phyloP scores from a whole-genome alignment of 345 rosid species.

The Eucalyptus regnans region DNA sequence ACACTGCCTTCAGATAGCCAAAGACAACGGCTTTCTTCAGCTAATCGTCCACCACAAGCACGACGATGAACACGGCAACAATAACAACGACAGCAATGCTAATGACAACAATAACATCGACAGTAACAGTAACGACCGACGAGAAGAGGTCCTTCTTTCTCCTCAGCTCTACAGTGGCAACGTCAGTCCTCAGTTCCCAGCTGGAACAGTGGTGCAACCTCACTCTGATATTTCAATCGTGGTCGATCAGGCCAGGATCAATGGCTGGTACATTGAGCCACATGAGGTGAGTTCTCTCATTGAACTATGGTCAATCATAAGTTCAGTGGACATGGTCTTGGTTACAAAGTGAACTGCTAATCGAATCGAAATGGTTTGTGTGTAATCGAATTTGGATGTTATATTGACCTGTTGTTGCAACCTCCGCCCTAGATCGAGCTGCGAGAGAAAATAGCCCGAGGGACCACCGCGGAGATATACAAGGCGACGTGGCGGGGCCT shows the following conservation, averaged over 20 bases:
- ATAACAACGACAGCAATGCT: background rate
- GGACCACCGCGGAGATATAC: slow-evolving; percentile 45
- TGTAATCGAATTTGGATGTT: background rate
- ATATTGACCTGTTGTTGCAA: background rate
- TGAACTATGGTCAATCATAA: background rate
- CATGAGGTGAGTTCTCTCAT: slow-evolving; percentile 15
- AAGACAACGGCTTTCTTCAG: slow-evolving; percentile 39
- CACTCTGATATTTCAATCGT: slow-evolving; percentile 3
- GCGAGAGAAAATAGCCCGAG: slow-evolving; percentile 28
- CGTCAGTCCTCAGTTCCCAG: background rate
- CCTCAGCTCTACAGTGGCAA: background rate
- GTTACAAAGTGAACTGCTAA: background rate
- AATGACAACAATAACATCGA: background rate
- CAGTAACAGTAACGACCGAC: background rate
- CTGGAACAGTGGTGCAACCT: background rate
- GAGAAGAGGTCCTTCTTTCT: background rate
- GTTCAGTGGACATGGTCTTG: background rate
- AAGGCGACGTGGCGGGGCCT: slow-evolving; percentile 42
- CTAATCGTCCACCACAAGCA: slow-evolving; percentile 13
- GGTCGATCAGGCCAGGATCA: slow-evolving; percentile 22
- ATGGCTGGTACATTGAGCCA: slow-evolving; percentile 43
- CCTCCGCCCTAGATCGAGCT: slow-evolving; percentile 16
- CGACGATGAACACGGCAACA: background rate
- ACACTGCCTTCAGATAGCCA: slow-evolving; percentile 49
- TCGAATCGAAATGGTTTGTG: background rate